Evolutionary conservation across 768 basidiomycete genomes (phyloP).

Genomic region (Xanthoconium purpureum): DNA sequence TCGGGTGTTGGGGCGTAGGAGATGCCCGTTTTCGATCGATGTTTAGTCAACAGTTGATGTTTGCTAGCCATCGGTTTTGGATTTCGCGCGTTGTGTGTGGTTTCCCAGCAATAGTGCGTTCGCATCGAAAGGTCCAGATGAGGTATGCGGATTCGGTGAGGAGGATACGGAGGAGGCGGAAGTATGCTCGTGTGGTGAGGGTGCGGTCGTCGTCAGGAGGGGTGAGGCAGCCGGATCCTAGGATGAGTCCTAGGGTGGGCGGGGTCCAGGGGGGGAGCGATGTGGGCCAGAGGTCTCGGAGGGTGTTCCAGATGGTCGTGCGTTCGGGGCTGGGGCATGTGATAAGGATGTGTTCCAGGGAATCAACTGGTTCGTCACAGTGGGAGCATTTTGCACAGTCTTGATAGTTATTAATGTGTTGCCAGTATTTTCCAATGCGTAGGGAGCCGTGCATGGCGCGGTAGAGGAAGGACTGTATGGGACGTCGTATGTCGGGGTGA

Average conservation of each 20-base stretch:
- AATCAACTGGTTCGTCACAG: neutral
- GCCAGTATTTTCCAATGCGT: neutral
- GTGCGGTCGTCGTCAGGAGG: neutral
- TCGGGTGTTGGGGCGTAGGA: neutral
- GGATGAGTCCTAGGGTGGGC: neutral
- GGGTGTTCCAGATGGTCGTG: neutral
- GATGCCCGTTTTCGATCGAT: no score
- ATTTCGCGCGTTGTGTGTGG: neutral
- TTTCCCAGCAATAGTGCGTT: neutral
- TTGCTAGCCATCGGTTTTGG: neutral
- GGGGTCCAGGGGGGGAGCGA: neutral
- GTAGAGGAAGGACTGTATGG: neutral
- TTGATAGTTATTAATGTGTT: neutral
- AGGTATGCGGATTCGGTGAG: neutral
- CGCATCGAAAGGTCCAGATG: neutral
- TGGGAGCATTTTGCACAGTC: neutral
- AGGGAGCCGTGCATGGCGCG: neutral
- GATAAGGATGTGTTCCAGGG: neutral
- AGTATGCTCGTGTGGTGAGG: neutral
- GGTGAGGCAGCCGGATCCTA: neutral
- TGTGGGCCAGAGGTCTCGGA: neutral
- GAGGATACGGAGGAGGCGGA: neutral
- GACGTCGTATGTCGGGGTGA: neutral
- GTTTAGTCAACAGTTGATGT: neutral
- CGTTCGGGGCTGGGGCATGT: neutral